These are phyloP conservation scores for Eustoma russellianum DNA, from an alignment of 257 asterid genomes.

Conservation along the genomic window DNA sequence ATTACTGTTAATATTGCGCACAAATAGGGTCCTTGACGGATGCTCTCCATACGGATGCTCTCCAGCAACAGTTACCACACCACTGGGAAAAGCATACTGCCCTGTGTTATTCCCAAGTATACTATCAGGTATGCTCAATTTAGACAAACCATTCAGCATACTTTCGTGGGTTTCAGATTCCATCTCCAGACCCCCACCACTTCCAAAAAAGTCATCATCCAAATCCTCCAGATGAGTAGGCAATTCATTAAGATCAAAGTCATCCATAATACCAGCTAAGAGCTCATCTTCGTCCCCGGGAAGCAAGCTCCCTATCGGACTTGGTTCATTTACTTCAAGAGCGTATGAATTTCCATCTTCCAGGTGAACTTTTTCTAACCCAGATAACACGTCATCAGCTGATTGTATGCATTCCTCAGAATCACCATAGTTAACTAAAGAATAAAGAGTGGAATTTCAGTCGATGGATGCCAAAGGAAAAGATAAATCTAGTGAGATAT, in stretches of 20 bases:
- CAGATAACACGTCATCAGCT: constrained; percentile 47
- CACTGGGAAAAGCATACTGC: constrained; percentile 42
- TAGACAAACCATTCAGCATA: constrained; percentile 38
- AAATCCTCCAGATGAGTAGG: constrained; percentile 88
- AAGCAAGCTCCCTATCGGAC: constrained; percentile 41
- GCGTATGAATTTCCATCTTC: constrained; percentile 43
- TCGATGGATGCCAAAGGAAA: constrained; percentile 3
- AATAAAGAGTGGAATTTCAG: constrained; percentile 3
- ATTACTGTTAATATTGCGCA: constrained; percentile 88
- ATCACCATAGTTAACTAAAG: constrained; percentile 53
- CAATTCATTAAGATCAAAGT: constrained; percentile 73
- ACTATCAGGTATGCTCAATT: constrained; percentile 41
- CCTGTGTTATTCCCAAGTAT: constrained; percentile 32
- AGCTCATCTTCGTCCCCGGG: constrained; percentile 95
- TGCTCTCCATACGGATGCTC: constrained; percentile 98
- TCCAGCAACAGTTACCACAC: constrained; percentile 55
- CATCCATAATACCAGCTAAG: constrained; percentile 82
- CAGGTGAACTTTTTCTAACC: constrained; percentile 25
- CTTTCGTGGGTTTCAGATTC: constrained; percentile 53
- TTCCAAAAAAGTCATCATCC: constrained; percentile 91
- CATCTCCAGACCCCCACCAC: constrained; percentile 92
- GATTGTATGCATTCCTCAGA: constrained; percentile 30
- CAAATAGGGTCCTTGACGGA: constrained; percentile 94
- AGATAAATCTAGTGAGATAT: background rate
- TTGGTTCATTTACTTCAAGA: constrained; percentile 40